These are phyloP conservation scores for Phytophthora lateralis DNA, from an alignment of 352 stramenopile genomes.

Conservation along the genomic window DNA sequence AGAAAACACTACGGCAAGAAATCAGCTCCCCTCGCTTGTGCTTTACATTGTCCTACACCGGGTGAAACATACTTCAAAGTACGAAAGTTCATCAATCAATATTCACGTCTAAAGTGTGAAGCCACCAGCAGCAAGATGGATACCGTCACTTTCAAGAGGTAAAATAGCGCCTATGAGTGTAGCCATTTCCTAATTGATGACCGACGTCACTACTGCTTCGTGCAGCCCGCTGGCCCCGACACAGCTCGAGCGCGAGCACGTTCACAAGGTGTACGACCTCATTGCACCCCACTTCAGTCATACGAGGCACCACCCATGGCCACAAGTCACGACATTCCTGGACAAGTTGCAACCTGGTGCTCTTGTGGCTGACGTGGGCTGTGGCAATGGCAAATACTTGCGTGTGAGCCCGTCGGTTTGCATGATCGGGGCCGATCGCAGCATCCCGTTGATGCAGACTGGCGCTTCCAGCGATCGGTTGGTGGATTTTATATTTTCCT, in stretches of 20 bases:
- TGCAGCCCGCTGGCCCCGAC: constrained; percentile 45
- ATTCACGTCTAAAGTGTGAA: too few relatives aligned
- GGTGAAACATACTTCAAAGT: too few relatives aligned
- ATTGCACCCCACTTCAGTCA: constrained; percentile 87
- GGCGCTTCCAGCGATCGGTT: constrained; percentile 49
- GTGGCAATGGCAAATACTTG: constrained; percentile 88
- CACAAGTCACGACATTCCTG: constrained; percentile 74
- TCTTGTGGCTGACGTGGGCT: constrained; percentile 79
- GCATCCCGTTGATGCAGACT: constrained; percentile 68
- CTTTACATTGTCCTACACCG: too few relatives aligned
- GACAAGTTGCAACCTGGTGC: constrained; percentile 42
- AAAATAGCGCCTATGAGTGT: constrained; percentile 9
- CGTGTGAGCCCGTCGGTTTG: constrained; percentile 60
- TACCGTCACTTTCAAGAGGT: constrained; percentile 22
- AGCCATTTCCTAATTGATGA: constrained; percentile 25
- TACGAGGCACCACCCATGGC: constrained; percentile 83
- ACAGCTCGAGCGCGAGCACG: constrained; percentile 75
- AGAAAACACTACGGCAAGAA: too few relatives aligned
- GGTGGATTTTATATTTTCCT: constrained; percentile 2
- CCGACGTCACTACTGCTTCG: constrained; percentile 5
- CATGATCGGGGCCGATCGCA: constrained; percentile 76
- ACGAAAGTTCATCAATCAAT: too few relatives aligned
- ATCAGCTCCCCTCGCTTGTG: too few relatives aligned
- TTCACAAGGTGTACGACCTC: constrained; percentile 86
- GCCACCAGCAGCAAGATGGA: neutral